Percentiles rank a stretch among this genome's conserved stretches.
phyloP scores from a whole-genome alignment of 116 monocot genomes.

The Trichopus zeylanicus region DNA sequence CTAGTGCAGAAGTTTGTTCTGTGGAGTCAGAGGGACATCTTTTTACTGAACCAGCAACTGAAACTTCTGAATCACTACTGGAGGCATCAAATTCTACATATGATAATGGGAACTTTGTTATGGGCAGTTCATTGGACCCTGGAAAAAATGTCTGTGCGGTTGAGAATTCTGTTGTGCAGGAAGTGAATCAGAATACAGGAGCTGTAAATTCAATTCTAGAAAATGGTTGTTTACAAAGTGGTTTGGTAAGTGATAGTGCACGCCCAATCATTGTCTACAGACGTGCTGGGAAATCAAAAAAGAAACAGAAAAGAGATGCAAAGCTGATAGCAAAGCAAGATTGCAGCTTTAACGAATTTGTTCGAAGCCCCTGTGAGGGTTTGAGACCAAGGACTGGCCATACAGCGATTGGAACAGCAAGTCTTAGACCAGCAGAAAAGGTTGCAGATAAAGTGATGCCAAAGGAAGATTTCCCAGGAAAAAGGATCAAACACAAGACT shows the following conservation, averaged over 20 bases:
- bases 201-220: neutral
- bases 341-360: constrained; percentile 22
- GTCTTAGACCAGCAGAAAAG: neutral
- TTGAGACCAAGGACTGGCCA: constrained; percentile 52
- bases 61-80: neutral
- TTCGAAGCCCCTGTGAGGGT: constrained; percentile 87
- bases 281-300: constrained; percentile 32
- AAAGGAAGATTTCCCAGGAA: neutral
- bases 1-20: neutral
- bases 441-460: neutral
- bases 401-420: neutral
- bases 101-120: neutral
- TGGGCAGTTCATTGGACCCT: neutral
- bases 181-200: neutral
- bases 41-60: neutral
- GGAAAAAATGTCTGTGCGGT: neutral
- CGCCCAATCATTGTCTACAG: constrained; percentile 7
- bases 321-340: constrained; percentile 8
- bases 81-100: neutral
- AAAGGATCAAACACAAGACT: constrained; percentile 1
- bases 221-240: neutral
- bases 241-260: neutral
- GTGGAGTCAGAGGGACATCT: neutral
- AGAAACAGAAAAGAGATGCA: constrained; percentile 21
- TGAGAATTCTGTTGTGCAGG: neutral